Conservation (phyloP, 441 rosid species). For the Euphorbia celastroides region DNA sequence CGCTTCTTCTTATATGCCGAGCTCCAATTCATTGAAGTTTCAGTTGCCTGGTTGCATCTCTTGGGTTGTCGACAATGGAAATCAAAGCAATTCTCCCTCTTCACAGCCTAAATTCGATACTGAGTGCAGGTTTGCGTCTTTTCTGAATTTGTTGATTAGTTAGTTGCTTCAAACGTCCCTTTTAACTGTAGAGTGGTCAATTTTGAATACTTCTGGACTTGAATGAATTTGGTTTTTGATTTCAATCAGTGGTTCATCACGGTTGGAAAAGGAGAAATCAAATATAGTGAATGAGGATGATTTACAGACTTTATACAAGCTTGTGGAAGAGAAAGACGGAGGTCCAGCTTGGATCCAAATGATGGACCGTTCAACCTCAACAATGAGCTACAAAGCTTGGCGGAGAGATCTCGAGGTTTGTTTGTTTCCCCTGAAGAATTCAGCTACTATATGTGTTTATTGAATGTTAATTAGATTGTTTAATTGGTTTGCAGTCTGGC, state of each 20-base stretch:
- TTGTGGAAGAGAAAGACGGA: conserved; percentile 85
- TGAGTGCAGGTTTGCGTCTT: conserved; percentile 40
- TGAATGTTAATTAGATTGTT: conserved; percentile 22
- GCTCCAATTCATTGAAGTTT: conserved; percentile 40
- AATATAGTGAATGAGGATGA: conserved; percentile 48
- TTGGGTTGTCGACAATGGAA: conserved; percentile 32
- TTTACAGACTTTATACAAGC: conserved; percentile 56
- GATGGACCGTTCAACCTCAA: conserved; percentile 78
- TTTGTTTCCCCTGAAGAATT: conserved; percentile 18
- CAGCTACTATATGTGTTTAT: neutral
- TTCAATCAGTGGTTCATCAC: conserved; percentile 35
- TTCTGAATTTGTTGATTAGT: neutral
- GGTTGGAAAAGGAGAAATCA: conserved; percentile 26
- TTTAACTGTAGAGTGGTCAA: neutral
- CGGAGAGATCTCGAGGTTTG: conserved; percentile 77
- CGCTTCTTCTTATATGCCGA: conserved; percentile 18
- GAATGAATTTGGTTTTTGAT: neutral
- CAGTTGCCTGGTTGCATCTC: conserved; percentile 46
- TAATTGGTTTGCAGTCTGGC: conserved; percentile 42
- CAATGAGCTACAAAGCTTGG: conserved; percentile 84
- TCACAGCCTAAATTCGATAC: conserved; percentile 20
- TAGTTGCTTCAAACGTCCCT: neutral
- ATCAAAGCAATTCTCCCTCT: conserved; percentile 20
- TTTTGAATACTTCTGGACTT: neutral
- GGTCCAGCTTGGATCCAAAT: conserved; percentile 94